Base-by-base conservation (phyloP, 2,329 filamentous ascomycete genomes). In the Aphanoascus verrucosus region DNA sequence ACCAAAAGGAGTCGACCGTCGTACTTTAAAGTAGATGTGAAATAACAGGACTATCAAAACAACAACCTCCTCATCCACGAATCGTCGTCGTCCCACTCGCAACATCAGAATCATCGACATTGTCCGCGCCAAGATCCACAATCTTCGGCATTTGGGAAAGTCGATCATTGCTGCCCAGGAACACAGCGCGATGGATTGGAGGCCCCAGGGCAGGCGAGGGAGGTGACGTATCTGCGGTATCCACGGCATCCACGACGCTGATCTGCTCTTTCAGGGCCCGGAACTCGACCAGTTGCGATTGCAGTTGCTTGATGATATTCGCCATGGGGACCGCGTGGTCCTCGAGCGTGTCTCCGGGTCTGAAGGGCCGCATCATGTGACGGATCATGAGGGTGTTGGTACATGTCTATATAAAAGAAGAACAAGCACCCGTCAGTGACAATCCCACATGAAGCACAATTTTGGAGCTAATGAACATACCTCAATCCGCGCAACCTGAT, bases 401-500 rank as follows among this genome's bases (percentile, higher is more conserved):
- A 65, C 87, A 93, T 49, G 87, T 84, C 88, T 94, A 60, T 1
- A 42, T 52, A 38, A 59, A 20, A 7, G 66, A 28, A 28, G 3
- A 20, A 7, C 66, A 28, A 28, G 3, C 23, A 8, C 11, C 20
- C 60, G 40, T 52, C 40, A 60, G 19, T 37, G 9, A n/a, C n/a
- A 53, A 50, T 23, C 23, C 23, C 31, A n/a, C 35, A 47, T 12
- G 40, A 51, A 46, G 23, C 34, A 8, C 14, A 31, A 17, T 40
- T 31, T 6, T 23, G 12, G 48, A 46, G 50, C 34, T 72, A 84
- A 32, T 3, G n/a, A 15, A 48, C 48, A 71, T 75, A 94, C 89
- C 82, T 98, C 93, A 67, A 98, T 94, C 64, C 93, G 82, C 67
- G 86, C 90, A 61, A 98, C 86, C 77, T 96, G 89, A 66, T 97